Conservation (phyloP, 1,284 basidiomycete species). For the Boletus subluridellus region DNA sequence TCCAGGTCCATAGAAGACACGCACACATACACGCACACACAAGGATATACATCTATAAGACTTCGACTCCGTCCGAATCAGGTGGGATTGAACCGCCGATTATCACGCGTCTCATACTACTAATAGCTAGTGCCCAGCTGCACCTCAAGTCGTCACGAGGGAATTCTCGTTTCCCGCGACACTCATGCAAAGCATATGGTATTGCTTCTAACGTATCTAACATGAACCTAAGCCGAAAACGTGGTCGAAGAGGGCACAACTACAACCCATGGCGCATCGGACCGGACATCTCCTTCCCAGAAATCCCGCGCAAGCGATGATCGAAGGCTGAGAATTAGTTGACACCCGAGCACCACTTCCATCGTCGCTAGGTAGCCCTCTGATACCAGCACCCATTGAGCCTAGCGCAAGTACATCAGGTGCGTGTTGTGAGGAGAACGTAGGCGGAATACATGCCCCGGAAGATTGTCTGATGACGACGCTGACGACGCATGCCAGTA, state of each 20-base stretch:
- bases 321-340: slow-evolving; percentile 6
- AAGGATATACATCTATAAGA: too few relatives aligned
- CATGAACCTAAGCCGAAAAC: background rate
- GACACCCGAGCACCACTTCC: slow-evolving; percentile 4
- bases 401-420: background rate
- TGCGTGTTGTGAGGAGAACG: too few relatives aligned
- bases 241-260: background rate
- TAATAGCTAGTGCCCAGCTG: too few relatives aligned
- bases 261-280: too few relatives aligned
- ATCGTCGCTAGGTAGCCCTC: background rate
- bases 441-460: background rate
- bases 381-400: background rate
- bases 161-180: too few relatives aligned
- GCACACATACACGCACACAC: too few relatives aligned
- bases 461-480: background rate
- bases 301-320: background rate
- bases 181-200: too few relatives aligned
- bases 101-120: too few relatives aligned
- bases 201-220: background rate
- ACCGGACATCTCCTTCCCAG: background rate
- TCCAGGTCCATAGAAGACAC: too few relatives aligned
- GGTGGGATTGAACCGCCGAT: too few relatives aligned
- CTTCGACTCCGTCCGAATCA: too few relatives aligned
- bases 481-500: background rate
- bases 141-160: too few relatives aligned